Evolutionary conservation across 106 monocot genomes (phyloP), one percentile per base, ranked within the genome.

Genomic region (Gastrodia elata): DNA sequence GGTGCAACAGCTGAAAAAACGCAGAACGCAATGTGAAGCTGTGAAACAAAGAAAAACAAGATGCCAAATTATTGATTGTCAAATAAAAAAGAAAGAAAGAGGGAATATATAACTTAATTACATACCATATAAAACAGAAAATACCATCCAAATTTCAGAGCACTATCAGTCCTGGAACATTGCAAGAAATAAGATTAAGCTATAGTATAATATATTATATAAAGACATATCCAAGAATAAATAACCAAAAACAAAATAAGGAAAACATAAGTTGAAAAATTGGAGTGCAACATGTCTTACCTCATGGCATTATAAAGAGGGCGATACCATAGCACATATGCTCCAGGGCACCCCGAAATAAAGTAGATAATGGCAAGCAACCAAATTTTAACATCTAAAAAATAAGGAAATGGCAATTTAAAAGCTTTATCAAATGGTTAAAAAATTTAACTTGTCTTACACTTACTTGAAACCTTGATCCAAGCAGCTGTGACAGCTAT

Each of bases 281-380:
- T 69, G 25, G 18, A 69, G 24, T 4, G 25, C 26, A 40, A 72
- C 18, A 39, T 16, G 33, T 9, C 28, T 38, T 71, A 88, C 88
- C 88, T 89, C 85, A 81, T 81, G 68, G 88, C 88, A 81, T 75
- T 74, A 79, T 89, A 89, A 76, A 89, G 88, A 73, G 88, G 88
- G n/a, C 80, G 77, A 69, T 89, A 89, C 88, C 88, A 89, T 30
- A 89, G 76, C 16, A 85, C 82, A 79, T 89, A 89, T 30, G 85
- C 88, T 78, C 88, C 88, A 26, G 88, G 85, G 30, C 77, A 75
- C 37, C 88, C 88, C 39, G 88, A 71, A 25, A 89, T 80, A 46
- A 89, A 89, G 79, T 89, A 89, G 74, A 89, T 89, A 65, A 89
- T 80, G 39, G 88, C 82, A 71, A 89, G 83, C 48, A 89, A 83